Evolutionary conservation across 192 early-diverging fungal species (phyloP).

Genomic region (Kappamyces sp.): DNA sequence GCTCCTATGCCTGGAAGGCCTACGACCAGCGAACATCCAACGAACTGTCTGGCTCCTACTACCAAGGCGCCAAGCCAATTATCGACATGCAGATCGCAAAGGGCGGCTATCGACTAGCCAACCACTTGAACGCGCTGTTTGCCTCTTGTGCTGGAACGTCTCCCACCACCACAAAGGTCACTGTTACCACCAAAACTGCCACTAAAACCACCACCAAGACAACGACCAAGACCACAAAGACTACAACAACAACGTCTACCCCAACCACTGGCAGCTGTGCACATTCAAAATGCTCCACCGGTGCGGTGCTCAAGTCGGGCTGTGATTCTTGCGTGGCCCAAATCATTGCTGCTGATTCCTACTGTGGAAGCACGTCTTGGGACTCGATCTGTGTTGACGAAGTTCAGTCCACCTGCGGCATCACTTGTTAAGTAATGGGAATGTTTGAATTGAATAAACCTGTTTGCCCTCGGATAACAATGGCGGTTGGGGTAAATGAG

Average conservation of each 20-base stretch:
- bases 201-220: too few relatives aligned
- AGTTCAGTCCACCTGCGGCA: constrained; percentile 17
- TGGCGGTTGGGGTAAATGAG: too few relatives aligned
- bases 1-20: constrained; percentile 14
- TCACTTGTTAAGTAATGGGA: constrained; percentile 17
- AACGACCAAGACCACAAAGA: too few relatives aligned
- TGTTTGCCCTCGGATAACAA: too few relatives aligned
- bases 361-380: constrained; percentile 16
- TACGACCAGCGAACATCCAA: not conserved
- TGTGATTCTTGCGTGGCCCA: constrained; percentile 20
- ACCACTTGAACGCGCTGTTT: constrained; percentile 15
- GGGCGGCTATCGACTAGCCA: constrained; percentile 31
- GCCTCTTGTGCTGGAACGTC: not conserved
- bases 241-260: not conserved
- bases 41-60: constrained; percentile 17
- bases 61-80: constrained; percentile 13
- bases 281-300: constrained; percentile 15
- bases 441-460: too few relatives aligned
- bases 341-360: constrained; percentile 18
- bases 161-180: not conserved
- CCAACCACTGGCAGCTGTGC: constrained; percentile 14
- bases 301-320: constrained; percentile 3
- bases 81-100: constrained; percentile 32
- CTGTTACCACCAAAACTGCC: too few relatives aligned
- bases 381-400: constrained; percentile 16